Evolutionary conservation across 257 asterid genomes (phyloP).

Genomic region (Vinca minor): DNA sequence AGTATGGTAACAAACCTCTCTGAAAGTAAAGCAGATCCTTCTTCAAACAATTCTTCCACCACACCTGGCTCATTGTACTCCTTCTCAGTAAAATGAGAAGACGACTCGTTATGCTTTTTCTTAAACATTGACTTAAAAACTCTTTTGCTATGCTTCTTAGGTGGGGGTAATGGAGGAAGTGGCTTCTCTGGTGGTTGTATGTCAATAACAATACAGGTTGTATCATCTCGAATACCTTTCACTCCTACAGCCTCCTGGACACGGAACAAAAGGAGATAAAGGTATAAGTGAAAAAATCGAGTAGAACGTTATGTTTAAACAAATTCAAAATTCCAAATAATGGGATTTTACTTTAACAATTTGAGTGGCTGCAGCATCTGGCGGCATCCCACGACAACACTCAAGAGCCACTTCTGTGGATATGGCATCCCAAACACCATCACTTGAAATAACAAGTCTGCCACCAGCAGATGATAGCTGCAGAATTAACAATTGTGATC

Average conservation of each 20-base stretch:
- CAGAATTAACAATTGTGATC: conserved; percentile 19
- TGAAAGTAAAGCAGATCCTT: conserved; percentile 87
- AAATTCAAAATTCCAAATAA: not conserved
- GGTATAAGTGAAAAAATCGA: conserved; percentile 11
- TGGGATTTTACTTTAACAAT: conserved; percentile 60
- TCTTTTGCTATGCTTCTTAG: conserved; percentile 67
- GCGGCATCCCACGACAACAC: conserved; percentile 77
- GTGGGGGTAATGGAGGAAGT: conserved; percentile 48
- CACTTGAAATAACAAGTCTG: conserved; percentile 82
- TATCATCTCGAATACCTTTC: conserved; percentile 92
- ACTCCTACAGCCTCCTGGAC: conserved; percentile 73
- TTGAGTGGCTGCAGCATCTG: conserved; percentile 88
- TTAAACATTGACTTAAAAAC: conserved; percentile 81
- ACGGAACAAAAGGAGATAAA: conserved; percentile 6
- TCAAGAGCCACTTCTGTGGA: conserved; percentile 82
- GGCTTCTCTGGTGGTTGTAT: conserved; percentile 63
- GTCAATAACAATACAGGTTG: conserved; percentile 95
- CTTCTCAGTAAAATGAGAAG: conserved; percentile 51
- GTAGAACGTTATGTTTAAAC: not conserved
- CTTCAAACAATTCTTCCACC: conserved; percentile 90
- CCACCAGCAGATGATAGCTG: conserved; percentile 94
- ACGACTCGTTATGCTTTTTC: conserved; percentile 51
- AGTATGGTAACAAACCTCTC: conserved; percentile 50
- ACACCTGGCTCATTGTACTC: conserved; percentile 49
- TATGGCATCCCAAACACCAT: conserved; percentile 98